Conservation (phyloP, 768 basidiomycete genomes). For the Cyclocybe aegerita region DNA sequence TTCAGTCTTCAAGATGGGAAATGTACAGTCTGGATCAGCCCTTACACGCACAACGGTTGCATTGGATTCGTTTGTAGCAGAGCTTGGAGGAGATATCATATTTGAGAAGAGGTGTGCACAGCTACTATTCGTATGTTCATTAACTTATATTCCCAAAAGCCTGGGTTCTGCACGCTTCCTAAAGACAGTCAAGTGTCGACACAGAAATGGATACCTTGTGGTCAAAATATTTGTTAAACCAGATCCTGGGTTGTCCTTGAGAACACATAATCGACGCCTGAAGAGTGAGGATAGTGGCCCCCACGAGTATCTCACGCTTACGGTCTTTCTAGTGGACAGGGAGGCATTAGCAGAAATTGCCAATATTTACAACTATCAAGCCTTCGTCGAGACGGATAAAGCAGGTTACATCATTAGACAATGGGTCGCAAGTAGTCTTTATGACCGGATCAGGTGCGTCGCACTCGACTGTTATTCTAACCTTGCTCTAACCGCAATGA, state of each 20-base stretch:
- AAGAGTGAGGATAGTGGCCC: constrained; percentile 54
- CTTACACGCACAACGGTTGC: constrained; percentile 76
- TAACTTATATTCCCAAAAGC: constrained; percentile 30
- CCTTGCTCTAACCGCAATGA: not conserved
- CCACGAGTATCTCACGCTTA: constrained; percentile 2
- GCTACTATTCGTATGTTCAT: not conserved
- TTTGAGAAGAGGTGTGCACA: constrained; percentile 84
- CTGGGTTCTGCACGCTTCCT: constrained; percentile 67
- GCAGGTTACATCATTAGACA: constrained; percentile 95
- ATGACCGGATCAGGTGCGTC: constrained; percentile 92
- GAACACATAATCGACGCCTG: constrained; percentile 71
- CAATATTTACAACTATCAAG: constrained; percentile 87
- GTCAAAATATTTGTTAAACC: constrained; percentile 97
- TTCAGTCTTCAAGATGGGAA: constrained; percentile 60
- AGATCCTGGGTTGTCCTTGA: constrained; percentile 78
- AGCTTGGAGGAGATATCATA: constrained; percentile 81
- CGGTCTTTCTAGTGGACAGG: constrained; percentile 62
- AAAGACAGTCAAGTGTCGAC: constrained; percentile 88
- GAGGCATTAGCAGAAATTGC: constrained; percentile 82
- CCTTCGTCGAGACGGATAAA: constrained; percentile 91
- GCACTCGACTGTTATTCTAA: not conserved
- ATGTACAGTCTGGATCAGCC: constrained; percentile 68
- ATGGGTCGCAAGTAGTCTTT: constrained; percentile 92
- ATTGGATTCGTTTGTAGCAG: constrained; percentile 87
- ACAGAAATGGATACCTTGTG: constrained; percentile 79